Conservation (phyloP, 371 early-diverging fungal species). For the Syncephalastrum monosporum region DNA sequence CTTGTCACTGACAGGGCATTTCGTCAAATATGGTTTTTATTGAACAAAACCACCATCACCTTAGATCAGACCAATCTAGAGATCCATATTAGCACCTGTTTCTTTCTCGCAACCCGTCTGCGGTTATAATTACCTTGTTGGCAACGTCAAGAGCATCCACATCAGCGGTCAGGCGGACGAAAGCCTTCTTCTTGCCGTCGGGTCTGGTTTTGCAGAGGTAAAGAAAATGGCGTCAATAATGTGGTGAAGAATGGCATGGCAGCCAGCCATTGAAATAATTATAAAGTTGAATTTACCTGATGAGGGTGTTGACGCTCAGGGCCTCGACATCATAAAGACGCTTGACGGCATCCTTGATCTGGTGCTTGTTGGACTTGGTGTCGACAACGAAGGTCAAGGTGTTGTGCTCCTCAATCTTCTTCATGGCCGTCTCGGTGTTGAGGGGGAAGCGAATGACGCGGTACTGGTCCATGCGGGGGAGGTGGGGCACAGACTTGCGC, state of each 20-base stretch:
- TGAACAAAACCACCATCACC: no score
- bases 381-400: conserved; percentile 98
- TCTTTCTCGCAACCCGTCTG: no score
- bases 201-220: conserved; percentile 38
- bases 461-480: conserved; percentile 83
- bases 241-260: no score
- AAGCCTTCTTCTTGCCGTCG: conserved; percentile 99
- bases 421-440: conserved; percentile 98
- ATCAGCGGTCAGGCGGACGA: conserved; percentile 95
- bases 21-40: no score
- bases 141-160: conserved; percentile 98
- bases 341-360: conserved; percentile 98
- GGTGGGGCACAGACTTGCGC: conserved; percentile 84
- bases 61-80: no score
- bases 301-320: conserved; percentile 96
- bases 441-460: conserved; percentile 90
- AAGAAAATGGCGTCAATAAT: no score
- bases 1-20: no score
- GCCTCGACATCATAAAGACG: conserved; percentile 95
- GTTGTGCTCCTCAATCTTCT: conserved; percentile 99
- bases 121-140: conserved; percentile 68
- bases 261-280: no score
- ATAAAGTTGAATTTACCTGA: conserved; percentile 40
- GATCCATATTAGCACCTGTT: no score
- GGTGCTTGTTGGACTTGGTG: conserved; percentile 96